Base-by-base conservation (phyloP, 73 alveolate species). In the Paramecium tetraurelia region DNA sequence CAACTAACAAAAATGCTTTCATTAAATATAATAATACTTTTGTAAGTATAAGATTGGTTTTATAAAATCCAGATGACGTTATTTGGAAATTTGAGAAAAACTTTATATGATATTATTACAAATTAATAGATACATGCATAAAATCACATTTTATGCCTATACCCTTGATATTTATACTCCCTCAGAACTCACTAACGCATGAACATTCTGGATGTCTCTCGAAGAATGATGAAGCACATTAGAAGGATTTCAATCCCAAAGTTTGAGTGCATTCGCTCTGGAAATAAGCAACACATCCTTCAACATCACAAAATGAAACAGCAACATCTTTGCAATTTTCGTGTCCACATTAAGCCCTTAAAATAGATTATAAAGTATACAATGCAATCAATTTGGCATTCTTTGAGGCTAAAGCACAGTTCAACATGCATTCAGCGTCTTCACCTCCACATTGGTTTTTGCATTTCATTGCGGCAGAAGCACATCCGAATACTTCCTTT, bases 41-140 rank as follows among this genome's bases (percentile, higher is more conserved):
- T 16, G 4, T 38, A 29, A 12, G 11, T 4, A 29, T 24, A 75
- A 41, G 59, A 41, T 75, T 35, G 38, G 21, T 12, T 75, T 41
- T 75, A 38, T 75, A 75, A 75, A 16, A 75, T n/a, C 63, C 59
- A 11, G 87, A 75, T 75, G 87, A 75, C 87, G 87, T 75, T 38
- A 41, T 75, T 21, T 27, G 31, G 50, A 63, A 63, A 53, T 5
- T 18, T 18, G 31, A n/a, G 4, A 2, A 53, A 53, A 53, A 53
- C 5, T 3, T 5, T n/a, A n/a, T 63, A 18, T 11, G 44, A 27
- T 63, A 29, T 63, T 11, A 27, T 63, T 63, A 63, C 84, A 63
- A 63, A 63, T 63, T 53, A 63, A 14, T 31, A 63, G 84, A 63
- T 63, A 63, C 9, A 31, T 12, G 31, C 27, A 63, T 33, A 63